Evolutionary conservation across 2,329 filamentous ascomycete genomes (phyloP).

Genomic region (Aspergillus cejpii): DNA sequence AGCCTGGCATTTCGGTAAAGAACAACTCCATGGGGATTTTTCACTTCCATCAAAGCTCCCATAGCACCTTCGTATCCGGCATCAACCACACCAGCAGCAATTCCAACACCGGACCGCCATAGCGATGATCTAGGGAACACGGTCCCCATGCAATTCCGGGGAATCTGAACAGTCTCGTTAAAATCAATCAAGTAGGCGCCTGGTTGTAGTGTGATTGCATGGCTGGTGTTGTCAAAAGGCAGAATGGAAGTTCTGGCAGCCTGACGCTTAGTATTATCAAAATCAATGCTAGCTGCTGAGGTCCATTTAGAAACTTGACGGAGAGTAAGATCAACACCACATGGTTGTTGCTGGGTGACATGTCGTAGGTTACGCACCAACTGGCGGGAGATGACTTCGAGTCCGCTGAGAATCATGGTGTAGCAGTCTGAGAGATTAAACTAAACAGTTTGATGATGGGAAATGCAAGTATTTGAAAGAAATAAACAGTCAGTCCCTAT

Average conservation of each 20-base stretch:
- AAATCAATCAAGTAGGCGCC: slow-evolving; percentile 34
- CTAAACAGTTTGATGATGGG: no score
- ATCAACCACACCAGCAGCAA: slow-evolving; percentile 40
- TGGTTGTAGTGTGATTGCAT: slow-evolving; percentile 16
- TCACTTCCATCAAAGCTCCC: slow-evolving; percentile 36
- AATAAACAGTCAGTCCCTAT: no score
- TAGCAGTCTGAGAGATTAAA: no score
- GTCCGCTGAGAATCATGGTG: no score
- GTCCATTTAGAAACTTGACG: background rate
- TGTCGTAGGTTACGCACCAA: no score
- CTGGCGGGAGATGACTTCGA: no score
- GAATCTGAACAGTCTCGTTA: slow-evolving; percentile 38
- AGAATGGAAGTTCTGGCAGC: background rate
- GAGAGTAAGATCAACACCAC: background rate
- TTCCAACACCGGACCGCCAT: slow-evolving; percentile 35
- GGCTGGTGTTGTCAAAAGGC: slow-evolving; percentile 9
- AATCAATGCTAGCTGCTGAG: background rate
- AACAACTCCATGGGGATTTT: slow-evolving; percentile 32
- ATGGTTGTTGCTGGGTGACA: no score
- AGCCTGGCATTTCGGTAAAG: slow-evolving; percentile 33
- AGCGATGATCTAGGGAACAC: slow-evolving; percentile 38
- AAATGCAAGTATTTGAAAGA: no score
- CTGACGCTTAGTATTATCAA: background rate
- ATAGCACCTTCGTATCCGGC: slow-evolving; percentile 40
- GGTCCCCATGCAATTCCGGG: slow-evolving; percentile 36